A percentile compares a stretch with the other conserved stretches of the same genome.
Evolutionary conservation across 345 rosid species (phyloP).

Genomic region (Chamaenerion angustifolium): DNA sequence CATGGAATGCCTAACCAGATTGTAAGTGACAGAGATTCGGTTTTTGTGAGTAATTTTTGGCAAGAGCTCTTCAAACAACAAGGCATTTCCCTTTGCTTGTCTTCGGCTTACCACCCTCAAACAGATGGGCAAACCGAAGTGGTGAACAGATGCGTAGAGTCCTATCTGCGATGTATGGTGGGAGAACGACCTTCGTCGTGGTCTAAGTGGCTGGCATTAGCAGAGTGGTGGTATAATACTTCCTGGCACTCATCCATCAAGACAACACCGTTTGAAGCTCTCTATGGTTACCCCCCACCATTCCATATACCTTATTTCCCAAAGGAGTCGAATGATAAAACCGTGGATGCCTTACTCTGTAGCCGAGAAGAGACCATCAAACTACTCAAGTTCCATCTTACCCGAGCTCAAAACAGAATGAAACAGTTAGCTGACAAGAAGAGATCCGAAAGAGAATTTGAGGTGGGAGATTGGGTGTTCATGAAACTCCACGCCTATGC

Average conservation of each 20-base stretch:
- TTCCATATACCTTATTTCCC: not conserved
- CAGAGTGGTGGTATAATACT: constrained; percentile 5
- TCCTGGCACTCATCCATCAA: not conserved
- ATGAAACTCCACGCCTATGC: too few species aligned
- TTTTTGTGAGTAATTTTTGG: not conserved
- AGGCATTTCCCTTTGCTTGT: not conserved
- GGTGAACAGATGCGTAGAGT: not conserved
- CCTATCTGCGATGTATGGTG: not conserved
- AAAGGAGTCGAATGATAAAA: too few species aligned
- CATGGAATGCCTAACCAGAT: too few species aligned
- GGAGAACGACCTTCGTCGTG: not conserved
- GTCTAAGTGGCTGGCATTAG: not conserved
- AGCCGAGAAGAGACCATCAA: too few species aligned
- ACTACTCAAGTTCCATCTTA: too few species aligned
- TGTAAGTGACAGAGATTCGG: too few species aligned
- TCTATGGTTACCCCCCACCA: not conserved
- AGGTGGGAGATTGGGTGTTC: too few species aligned
- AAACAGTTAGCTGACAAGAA: not conserved
- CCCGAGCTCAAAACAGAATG: too few species aligned
- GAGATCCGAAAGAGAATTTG: too few species aligned
- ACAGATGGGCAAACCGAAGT: constrained; percentile 1
- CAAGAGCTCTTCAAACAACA: not conserved
- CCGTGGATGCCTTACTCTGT: too few species aligned
- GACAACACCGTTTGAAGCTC: not conserved
- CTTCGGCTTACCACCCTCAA: constrained; percentile 2